Evolutionary conservation across 768 basidiomycete genomes (phyloP).

Genomic region (Solioccasus polychromus): DNA sequence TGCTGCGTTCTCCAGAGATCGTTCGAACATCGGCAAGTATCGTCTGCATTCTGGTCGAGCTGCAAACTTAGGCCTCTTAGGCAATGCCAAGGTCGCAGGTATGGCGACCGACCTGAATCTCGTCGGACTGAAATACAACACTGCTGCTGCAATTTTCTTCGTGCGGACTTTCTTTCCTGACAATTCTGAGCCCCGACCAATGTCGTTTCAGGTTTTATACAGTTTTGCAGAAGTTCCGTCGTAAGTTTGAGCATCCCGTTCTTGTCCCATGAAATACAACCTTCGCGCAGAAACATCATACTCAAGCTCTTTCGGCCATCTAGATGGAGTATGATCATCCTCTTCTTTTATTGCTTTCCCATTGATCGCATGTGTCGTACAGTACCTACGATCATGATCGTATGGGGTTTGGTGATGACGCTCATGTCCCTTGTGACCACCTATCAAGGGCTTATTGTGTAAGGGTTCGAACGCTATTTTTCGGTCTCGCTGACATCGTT

Average conservation of each 20-base stretch:
- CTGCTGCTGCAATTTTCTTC: conserved; percentile 39
- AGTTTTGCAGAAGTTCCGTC: conserved; percentile 37
- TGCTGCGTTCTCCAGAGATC: conserved; percentile 30
- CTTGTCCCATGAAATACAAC: conserved; percentile 2
- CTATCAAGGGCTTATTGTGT: conserved; percentile 31
- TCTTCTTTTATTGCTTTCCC: not conserved
- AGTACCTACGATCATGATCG: conserved; percentile 41
- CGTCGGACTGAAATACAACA: conserved; percentile 35
- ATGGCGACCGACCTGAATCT: conserved; percentile 39
- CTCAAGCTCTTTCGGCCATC: conserved; percentile 37
- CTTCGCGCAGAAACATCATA: conserved; percentile 34
- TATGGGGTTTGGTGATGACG: conserved; percentile 39
- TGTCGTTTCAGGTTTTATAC: conserved; percentile 33
- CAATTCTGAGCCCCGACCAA: not conserved
- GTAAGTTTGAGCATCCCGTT: conserved; percentile 19
- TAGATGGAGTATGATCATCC: conserved; percentile 29
- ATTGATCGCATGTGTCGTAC: conserved; percentile 16
- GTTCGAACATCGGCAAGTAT: conserved; percentile 42
- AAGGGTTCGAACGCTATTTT: conserved; percentile 8
- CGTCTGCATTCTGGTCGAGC: not conserved
- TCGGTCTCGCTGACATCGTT: not conserved
- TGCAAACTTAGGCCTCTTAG: conserved; percentile 15
- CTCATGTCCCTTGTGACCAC: conserved; percentile 38
- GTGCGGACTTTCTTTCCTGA: conserved; percentile 13
- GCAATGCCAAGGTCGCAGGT: conserved; percentile 46